Conservation (phyloP, 2,329 filamentous ascomycete genomes). For the Colletotrichum agaves region DNA sequence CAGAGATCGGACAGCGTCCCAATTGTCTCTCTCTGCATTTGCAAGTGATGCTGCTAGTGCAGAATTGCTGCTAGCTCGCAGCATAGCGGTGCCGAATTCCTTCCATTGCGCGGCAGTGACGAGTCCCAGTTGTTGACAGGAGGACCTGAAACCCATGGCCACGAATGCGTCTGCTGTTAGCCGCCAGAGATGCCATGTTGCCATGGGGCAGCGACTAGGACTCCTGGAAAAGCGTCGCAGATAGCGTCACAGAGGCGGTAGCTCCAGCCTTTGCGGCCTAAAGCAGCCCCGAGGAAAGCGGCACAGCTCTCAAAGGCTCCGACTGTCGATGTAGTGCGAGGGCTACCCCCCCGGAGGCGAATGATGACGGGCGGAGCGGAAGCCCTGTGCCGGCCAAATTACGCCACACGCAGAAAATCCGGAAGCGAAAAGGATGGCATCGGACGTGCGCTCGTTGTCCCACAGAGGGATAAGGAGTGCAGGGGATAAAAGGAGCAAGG, state of each 20-base stretch:
- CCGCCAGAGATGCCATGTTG: conserved; percentile 18
- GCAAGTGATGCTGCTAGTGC: background rate
- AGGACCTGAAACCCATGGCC: conserved; percentile 26
- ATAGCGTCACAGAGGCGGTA: background rate
- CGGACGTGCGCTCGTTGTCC: conserved; percentile 8
- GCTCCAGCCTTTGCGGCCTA: background rate
- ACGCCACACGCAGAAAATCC: conserved; percentile 14
- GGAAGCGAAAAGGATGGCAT: background rate
- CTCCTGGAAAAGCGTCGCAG: background rate
- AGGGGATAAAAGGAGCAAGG: conserved; percentile 12
- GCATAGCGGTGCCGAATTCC: conserved; percentile 21
- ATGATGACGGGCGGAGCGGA: conserved; percentile 26
- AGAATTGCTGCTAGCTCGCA: background rate
- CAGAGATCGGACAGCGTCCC: conserved; percentile 5
- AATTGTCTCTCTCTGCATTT: background rate
- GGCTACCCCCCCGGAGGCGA: conserved; percentile 14
- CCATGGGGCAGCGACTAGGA: background rate
- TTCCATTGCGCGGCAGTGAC: conserved; percentile 26
- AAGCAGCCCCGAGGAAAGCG: background rate
- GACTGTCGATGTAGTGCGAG: background rate
- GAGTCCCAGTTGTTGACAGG: conserved; percentile 12
- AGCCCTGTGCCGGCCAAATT: conserved; percentile 6
- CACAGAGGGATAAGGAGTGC: conserved; percentile 7
- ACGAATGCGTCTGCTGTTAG: conserved; percentile 19
- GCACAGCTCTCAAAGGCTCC: conserved; percentile 11